Percentiles rank a stretch among this genome's conserved stretches.
phyloP scores from a whole-genome alignment of 495 filamentous ascomycete species.

The Penicillium goetzii region DNA sequence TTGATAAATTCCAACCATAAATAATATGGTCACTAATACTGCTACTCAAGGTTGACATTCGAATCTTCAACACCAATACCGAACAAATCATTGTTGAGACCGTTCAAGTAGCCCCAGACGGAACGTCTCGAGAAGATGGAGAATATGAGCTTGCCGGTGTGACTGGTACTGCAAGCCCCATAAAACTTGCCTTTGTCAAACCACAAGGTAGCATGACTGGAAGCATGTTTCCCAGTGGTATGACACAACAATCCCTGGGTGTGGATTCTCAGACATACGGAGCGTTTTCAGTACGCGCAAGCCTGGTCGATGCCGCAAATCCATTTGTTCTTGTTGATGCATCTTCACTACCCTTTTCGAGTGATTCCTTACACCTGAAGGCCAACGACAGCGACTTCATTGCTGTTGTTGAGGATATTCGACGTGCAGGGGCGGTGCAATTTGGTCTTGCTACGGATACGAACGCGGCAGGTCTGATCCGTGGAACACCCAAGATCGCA shows the following conservation, averaged over 20 bases:
- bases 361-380: slow-evolving; percentile 1
- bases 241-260: slow-evolving; percentile 21
- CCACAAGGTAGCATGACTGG: slow-evolving; percentile 41
- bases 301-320: slow-evolving; percentile 38
- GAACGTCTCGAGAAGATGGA: slow-evolving; percentile 31
- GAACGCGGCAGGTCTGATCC: slow-evolving; percentile 17
- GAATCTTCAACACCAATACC: slow-evolving; percentile 41
- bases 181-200: slow-evolving; percentile 35
- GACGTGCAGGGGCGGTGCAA: slow-evolving; percentile 31
- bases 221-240: slow-evolving; percentile 35
- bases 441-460: slow-evolving; percentile 30
- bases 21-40: not conserved
- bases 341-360: slow-evolving; percentile 21
- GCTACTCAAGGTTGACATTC: slow-evolving; percentile 31
- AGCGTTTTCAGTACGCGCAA: slow-evolving; percentile 25
- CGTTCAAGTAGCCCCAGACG: slow-evolving; percentile 26
- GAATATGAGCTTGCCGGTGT: slow-evolving; percentile 34
- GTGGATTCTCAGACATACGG: slow-evolving; percentile 15
- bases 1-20: not conserved
- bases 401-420: slow-evolving; percentile 31
- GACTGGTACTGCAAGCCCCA: slow-evolving; percentile 28
- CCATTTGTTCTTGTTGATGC: slow-evolving; percentile 41
- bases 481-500: slow-evolving; percentile 41
- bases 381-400: slow-evolving; percentile 10
- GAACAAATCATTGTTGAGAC: slow-evolving; percentile 32